phyloP scores from a whole-genome alignment of 345 rosid species.

The Kandelia obovata region DNA sequence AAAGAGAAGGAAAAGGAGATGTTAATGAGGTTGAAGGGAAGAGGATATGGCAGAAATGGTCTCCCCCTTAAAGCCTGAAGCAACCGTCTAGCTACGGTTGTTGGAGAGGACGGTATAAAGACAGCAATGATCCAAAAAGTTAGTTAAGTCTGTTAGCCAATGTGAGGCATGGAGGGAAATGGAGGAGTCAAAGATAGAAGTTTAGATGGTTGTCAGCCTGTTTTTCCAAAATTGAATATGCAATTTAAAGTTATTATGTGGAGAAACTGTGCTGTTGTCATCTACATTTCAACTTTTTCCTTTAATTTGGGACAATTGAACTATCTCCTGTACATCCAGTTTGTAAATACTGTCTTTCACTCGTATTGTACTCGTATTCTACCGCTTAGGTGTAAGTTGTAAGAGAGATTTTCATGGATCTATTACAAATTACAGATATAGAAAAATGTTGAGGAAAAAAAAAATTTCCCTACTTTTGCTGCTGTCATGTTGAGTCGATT shows the following conservation, averaged over 20 bases:
- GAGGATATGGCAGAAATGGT: not conserved
- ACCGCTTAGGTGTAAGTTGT: too few relatives aligned
- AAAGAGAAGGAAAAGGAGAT: not conserved
- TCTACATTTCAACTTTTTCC: not conserved
- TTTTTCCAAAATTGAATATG: not conserved
- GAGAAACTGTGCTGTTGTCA: not conserved
- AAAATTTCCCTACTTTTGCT: too few relatives aligned
- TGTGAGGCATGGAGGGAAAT: conserved; percentile 11
- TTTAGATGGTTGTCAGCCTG: conserved; percentile 6
- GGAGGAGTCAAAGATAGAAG: not conserved
- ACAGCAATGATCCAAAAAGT: not conserved
- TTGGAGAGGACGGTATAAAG: not conserved
- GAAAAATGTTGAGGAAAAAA: too few relatives aligned
- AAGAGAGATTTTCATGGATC: too few relatives aligned
- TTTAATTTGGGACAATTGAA: too few relatives aligned
- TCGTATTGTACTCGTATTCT: too few relatives aligned
- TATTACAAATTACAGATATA: too few relatives aligned
- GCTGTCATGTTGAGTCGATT: too few relatives aligned
- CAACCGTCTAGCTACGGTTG: not conserved
- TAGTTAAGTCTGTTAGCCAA: conserved; percentile 14
- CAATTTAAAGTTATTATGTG: not conserved
- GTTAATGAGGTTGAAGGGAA: conserved; percentile 9
- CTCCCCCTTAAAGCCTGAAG: not conserved
- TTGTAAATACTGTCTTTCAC: too few relatives aligned
- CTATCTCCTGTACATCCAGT: too few relatives aligned